Conservation (phyloP, 345 rosid species). For the Gossypium anomalum region DNA sequence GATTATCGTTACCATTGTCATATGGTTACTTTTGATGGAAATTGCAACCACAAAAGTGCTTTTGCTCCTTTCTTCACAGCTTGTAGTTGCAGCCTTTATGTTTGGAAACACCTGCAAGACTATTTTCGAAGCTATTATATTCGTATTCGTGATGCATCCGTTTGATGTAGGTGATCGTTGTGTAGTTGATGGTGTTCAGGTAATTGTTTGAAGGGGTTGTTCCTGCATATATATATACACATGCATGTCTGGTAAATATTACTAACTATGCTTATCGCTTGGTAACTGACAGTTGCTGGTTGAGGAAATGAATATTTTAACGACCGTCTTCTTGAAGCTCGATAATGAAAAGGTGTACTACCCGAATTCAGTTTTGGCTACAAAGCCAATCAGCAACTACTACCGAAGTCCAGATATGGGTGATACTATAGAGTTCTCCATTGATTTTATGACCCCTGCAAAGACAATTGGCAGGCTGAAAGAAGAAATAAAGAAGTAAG, state of each 20-base stretch:
- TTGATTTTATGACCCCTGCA: constrained; percentile 66
- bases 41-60: constrained; percentile 72
- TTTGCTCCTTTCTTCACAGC: constrained; percentile 56
- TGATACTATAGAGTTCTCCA: constrained; percentile 61
- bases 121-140: constrained; percentile 68
- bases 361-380: constrained; percentile 67
- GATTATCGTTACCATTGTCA: constrained; percentile 31
- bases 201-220: constrained; percentile 20
- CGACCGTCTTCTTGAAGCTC: constrained; percentile 78
- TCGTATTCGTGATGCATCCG: constrained; percentile 92
- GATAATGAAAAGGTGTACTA: constrained; percentile 71
- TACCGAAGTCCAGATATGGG: constrained; percentile 90
- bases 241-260: not conserved
- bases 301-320: constrained; percentile 85
- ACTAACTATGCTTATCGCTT: not conserved
- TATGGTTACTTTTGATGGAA: constrained; percentile 68
- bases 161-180: constrained; percentile 95
- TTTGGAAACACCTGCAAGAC: constrained; percentile 81
- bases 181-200: constrained; percentile 69
- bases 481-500: constrained; percentile 60
- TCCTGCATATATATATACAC: too few relatives aligned
- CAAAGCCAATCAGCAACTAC: constrained; percentile 76
- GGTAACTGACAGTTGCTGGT: constrained; percentile 58
- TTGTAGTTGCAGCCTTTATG: constrained; percentile 62
- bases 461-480: constrained; percentile 48